These are phyloP conservation scores for Penicillium sp. DNA, from an alignment of 2,329 filamentous ascomycete species.

Conservation along the genomic window DNA sequence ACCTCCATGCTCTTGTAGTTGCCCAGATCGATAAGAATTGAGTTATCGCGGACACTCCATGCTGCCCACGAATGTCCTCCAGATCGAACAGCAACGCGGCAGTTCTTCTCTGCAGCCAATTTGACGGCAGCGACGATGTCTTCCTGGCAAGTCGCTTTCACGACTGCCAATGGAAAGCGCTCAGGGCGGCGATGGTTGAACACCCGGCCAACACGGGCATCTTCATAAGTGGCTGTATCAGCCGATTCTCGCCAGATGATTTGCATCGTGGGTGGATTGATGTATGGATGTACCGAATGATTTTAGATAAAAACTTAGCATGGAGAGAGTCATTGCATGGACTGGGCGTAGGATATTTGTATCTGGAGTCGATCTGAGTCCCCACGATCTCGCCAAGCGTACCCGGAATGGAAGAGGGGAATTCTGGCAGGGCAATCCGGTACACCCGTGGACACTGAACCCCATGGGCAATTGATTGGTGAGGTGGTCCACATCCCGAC, in stretches of 20 bases:
- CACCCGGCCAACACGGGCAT: slow-evolving; percentile 49
- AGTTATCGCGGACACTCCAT: slow-evolving; percentile 57
- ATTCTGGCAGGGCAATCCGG: not conserved
- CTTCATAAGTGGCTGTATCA: slow-evolving; percentile 40
- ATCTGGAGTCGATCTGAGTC: not conserved
- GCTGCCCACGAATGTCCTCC: slow-evolving; percentile 58
- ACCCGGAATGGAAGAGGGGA: not conserved
- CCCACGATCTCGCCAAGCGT: not conserved
- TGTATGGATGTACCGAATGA: not conserved
- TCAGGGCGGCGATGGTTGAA: slow-evolving; percentile 54
- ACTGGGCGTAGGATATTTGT: not conserved
- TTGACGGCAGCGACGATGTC: slow-evolving; percentile 49
- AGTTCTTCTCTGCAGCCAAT: slow-evolving; percentile 44
- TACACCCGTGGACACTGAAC: not conserved
- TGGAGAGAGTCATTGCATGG: not conserved
- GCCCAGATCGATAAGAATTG: slow-evolving; percentile 53
- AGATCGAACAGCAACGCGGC: slow-evolving; percentile 54
- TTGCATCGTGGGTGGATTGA: slow-evolving; percentile 23
- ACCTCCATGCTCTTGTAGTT: slow-evolving; percentile 49
- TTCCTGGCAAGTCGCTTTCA: slow-evolving; percentile 44
- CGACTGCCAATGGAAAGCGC: slow-evolving; percentile 51
- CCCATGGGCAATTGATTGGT: not conserved
- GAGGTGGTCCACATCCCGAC: slow-evolving; percentile 6
- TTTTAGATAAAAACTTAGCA: not conserved
- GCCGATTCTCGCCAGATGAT: slow-evolving; percentile 33